A percentile compares a stretch with the other conserved stretches of the same genome.
These are phyloP conservation scores for Syncephalastrum monosporum DNA, from an alignment of 371 early-diverging fungal species.

Conservation along the genomic window DNA sequence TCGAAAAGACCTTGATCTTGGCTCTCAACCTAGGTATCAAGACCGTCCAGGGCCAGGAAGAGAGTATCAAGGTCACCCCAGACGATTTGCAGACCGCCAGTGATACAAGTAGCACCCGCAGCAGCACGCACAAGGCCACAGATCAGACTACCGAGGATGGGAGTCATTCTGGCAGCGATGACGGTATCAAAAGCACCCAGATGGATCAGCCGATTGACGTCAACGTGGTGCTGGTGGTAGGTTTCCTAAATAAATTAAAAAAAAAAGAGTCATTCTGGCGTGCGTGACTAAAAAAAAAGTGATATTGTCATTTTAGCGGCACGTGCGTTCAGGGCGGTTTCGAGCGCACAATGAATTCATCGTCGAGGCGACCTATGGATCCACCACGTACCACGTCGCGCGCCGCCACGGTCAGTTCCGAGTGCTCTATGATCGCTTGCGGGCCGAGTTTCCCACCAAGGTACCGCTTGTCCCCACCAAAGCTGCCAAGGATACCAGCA, in stretches of 20 bases:
- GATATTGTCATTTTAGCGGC: conserved; percentile 8
- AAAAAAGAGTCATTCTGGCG: not conserved
- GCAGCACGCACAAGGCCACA: not conserved
- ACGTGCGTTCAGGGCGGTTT: conserved; percentile 18
- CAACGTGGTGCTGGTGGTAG: conserved; percentile 25
- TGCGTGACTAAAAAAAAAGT: conserved; percentile 9
- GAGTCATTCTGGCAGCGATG: no score
- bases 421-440: conserved; percentile 31
- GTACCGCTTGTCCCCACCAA: conserved; percentile 31
- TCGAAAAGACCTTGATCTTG: conserved; percentile 33
- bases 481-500: conserved; percentile 12
- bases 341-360: conserved; percentile 40
- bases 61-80: conserved; percentile 27
- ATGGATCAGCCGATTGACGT: conserved; percentile 9
- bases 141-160: no score
- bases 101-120: not conserved
- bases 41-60: conserved; percentile 39
- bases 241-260: conserved; percentile 1
- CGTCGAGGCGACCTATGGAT: conserved; percentile 22
- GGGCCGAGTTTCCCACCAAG: conserved; percentile 25
- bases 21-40: conserved; percentile 40
- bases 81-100: conserved; percentile 6
- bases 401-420: conserved; percentile 37
- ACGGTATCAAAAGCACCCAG: not conserved
- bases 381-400: conserved; percentile 23